These are phyloP conservation scores for Phyllosticta citriasiana DNA, from an alignment of 2,329 filamentous ascomycete genomes.

Conservation along the genomic window DNA sequence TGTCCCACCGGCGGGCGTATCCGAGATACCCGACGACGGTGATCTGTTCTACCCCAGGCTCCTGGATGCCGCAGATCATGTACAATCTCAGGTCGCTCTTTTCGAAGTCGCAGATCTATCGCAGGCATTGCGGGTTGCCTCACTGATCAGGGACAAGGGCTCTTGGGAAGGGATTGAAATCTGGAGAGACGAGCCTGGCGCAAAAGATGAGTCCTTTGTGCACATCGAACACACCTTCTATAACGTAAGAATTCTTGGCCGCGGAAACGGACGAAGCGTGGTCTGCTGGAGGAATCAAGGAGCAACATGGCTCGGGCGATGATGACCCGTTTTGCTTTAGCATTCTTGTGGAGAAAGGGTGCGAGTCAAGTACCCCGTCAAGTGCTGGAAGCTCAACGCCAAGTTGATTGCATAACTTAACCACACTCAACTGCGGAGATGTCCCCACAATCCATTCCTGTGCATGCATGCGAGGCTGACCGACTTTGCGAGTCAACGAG, in stretches of 20 bases:
- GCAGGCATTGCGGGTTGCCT: slow-evolving; percentile 57
- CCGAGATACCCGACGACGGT: slow-evolving; percentile 13
- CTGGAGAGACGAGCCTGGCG: slow-evolving; percentile 53
- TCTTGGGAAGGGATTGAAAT: slow-evolving; percentile 46
- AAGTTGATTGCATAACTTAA: neutral
- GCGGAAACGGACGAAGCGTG: slow-evolving; percentile 35
- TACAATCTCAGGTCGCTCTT: slow-evolving; percentile 47
- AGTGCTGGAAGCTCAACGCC: neutral
- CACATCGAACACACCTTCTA: neutral
- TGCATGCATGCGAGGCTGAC: neutral
- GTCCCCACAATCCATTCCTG: neutral
- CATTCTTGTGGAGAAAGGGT: neutral
- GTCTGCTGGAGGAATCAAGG: slow-evolving; percentile 30
- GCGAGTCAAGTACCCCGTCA: neutral
- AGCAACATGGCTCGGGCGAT: slow-evolving; percentile 17
- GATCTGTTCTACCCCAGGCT: slow-evolving; percentile 61
- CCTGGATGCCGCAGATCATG: slow-evolving; percentile 42
- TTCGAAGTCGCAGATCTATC: slow-evolving; percentile 62
- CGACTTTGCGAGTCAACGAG: neutral
- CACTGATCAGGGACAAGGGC: slow-evolving; percentile 29
- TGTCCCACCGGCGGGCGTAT: slow-evolving; percentile 35
- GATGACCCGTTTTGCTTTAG: neutral
- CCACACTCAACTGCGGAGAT: no score
- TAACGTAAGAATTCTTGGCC: slow-evolving; percentile 24
- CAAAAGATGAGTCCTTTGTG: slow-evolving; percentile 19